Conservation (phyloP, 495 filamentous ascomycete species). For the Aspergillus saccharolyticus region DNA sequence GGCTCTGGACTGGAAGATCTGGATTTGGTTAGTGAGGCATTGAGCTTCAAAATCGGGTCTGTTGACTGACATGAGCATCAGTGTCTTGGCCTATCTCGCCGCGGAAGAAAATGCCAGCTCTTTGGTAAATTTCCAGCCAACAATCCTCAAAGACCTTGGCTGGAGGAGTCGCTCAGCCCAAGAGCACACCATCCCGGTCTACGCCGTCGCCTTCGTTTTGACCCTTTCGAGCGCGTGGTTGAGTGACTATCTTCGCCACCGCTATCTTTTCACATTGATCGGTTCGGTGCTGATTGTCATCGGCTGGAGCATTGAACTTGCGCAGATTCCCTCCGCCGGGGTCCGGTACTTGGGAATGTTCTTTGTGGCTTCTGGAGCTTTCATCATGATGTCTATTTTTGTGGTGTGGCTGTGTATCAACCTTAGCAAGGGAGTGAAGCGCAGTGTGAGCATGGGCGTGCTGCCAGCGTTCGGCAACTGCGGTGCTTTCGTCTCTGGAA, state of each 20-base stretch:
- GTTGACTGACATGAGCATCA: not conserved
- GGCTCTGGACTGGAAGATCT: constrained; percentile 47
- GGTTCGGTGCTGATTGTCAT: constrained; percentile 43
- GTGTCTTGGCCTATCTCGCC: constrained; percentile 36
- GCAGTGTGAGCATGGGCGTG: constrained; percentile 46
- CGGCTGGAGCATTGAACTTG: constrained; percentile 48
- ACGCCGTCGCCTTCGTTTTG: constrained; percentile 44
- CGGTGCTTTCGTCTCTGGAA: constrained; percentile 49
- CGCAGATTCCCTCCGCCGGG: constrained; percentile 29
- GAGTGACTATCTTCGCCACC: constrained; percentile 45
- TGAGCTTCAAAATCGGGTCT: not conserved
- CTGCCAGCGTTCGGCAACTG: constrained; percentile 51
- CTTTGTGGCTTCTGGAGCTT: constrained; percentile 43
- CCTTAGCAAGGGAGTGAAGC: constrained; percentile 55
- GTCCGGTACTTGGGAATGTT: constrained; percentile 49
- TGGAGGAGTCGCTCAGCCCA: constrained; percentile 48
- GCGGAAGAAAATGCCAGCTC: constrained; percentile 48
- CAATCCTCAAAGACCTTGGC: constrained; percentile 53
- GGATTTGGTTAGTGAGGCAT: constrained; percentile 23
- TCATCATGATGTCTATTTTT: constrained; percentile 39
- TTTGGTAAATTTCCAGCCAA: constrained; percentile 51
- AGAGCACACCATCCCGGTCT: constrained; percentile 53
- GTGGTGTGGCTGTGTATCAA: constrained; percentile 53
- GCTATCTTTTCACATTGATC: constrained; percentile 47
- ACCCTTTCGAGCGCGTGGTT: constrained; percentile 40